Evolutionary conservation across 768 basidiomycete genomes (phyloP).

Genomic region (Leccinum fibrillosum): DNA sequence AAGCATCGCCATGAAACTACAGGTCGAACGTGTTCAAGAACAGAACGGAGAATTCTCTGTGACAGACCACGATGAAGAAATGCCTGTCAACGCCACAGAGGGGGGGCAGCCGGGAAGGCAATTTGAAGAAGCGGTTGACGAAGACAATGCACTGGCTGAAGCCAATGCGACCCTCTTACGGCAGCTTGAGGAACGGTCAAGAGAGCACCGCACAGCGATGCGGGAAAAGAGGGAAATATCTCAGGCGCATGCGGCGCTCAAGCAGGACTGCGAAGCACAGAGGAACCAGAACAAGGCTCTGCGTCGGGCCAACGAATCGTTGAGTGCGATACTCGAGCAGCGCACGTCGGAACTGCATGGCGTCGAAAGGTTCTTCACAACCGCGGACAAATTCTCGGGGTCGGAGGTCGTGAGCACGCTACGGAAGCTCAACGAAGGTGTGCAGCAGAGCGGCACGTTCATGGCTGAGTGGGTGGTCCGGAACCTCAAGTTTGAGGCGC

Average conservation of each 20-base stretch:
- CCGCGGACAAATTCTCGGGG: slow-evolving; percentile 39
- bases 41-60: background rate
- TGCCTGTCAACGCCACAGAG: too few species aligned
- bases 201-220: background rate
- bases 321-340: slow-evolving; percentile 30
- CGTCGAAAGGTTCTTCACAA: slow-evolving; percentile 41
- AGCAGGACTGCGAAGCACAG: slow-evolving; percentile 9
- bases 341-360: slow-evolving; percentile 42
- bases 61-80: background rate
- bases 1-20: background rate
- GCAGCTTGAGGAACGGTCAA: slow-evolving; percentile 1
- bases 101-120: background rate
- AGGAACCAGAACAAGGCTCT: slow-evolving; percentile 9
- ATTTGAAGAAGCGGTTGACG: background rate
- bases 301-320: slow-evolving; percentile 1
- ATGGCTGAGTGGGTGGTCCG: slow-evolving; percentile 45
- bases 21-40: slow-evolving; percentile 1
- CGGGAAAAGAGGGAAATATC: slow-evolving; percentile 7
- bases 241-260: background rate
- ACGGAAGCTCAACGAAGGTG: slow-evolving; percentile 42
- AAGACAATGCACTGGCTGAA: background rate
- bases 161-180: background rate
- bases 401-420: slow-evolving; percentile 44
- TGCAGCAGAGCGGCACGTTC: slow-evolving; percentile 42
- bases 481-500: slow-evolving; percentile 26